Conservation (phyloP, 345 rosid species). For the Brassica juncea region DNA sequence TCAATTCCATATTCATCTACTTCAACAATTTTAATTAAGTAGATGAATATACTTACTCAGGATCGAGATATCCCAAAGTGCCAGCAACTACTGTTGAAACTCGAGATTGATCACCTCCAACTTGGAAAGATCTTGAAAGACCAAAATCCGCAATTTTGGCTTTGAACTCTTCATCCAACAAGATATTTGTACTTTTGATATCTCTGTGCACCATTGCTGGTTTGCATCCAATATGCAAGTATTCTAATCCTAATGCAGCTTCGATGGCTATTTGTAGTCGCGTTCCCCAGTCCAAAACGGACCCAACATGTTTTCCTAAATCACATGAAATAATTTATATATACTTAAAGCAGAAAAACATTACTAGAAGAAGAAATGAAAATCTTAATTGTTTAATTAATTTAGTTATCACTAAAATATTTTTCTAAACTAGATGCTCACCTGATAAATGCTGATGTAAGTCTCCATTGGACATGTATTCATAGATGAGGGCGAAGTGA, state of each 20-base stretch:
- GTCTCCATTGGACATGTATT: slow-evolving; percentile 48
- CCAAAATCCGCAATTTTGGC: slow-evolving; percentile 49
- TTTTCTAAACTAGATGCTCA: not conserved
- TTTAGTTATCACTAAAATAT: not conserved
- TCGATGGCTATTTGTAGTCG: slow-evolving; percentile 48
- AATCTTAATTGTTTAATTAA: not conserved
- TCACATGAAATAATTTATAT: not conserved
- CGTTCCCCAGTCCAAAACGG: slow-evolving; percentile 38
- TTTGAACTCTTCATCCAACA: slow-evolving; percentile 44
- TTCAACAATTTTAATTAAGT: not conserved
- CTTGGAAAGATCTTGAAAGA: slow-evolving; percentile 32
- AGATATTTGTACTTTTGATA: slow-evolving; percentile 27
- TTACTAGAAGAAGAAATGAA: not conserved
- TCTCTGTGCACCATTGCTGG: slow-evolving; percentile 39
- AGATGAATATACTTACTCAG: slow-evolving; percentile 24
- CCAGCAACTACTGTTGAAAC: slow-evolving; percentile 34
- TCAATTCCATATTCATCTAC: too few species aligned
- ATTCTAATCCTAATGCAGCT: slow-evolving; percentile 46
- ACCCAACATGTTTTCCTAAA: slow-evolving; percentile 24
- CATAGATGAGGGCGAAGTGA: slow-evolving; percentile 44
- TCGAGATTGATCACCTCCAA: slow-evolving; percentile 11
- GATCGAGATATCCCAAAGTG: slow-evolving; percentile 35
- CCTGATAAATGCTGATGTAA: slow-evolving; percentile 37
- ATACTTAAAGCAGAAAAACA: not conserved
- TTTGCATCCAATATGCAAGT: slow-evolving; percentile 34